phyloP scores from a whole-genome alignment of 1,139 yeast species.

The Yamadazyma atmosphaerica region DNA sequence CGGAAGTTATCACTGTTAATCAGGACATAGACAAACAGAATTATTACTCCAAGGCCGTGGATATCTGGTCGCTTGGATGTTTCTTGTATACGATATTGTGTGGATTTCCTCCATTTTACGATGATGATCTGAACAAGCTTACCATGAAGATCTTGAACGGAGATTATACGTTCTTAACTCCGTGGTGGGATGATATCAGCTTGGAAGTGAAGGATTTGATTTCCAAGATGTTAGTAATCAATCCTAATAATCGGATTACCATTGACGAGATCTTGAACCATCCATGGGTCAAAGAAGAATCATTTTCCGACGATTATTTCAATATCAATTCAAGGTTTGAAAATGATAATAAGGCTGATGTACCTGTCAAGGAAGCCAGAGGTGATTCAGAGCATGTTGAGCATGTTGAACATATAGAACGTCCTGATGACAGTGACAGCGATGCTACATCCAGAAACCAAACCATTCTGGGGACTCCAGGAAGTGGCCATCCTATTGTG shows the following conservation, averaged over 20 bases:
- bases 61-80: conserved; percentile 96
- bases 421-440: conserved; percentile 2
- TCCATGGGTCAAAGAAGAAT: conserved; percentile 37
- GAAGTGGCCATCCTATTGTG: background rate
- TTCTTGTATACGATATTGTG: conserved; percentile 85
- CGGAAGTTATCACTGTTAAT: conserved; percentile 73
- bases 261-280: conserved; percentile 62
- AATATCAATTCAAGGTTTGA: conserved; percentile 17
- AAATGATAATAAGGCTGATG: conserved; percentile 8
- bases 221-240: conserved; percentile 50
- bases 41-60: conserved; percentile 85
- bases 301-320: conserved; percentile 17
- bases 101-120: conserved; percentile 97
- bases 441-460: conserved; percentile 1
- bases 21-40: conserved; percentile 48
- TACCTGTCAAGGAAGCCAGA: conserved; percentile 3
- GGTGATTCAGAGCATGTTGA: conserved; percentile 5
- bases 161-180: conserved; percentile 76
- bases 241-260: conserved; percentile 68
- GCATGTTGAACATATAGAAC: conserved; percentile 11
- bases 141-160: conserved; percentile 84
- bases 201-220: conserved; percentile 72
- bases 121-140: conserved; percentile 77
- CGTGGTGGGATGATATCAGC: conserved; percentile 98
- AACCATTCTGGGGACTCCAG: conserved; percentile 1